Evolutionary conservation across 495 filamentous ascomycete species (phyloP), one percentile per base, ranked within the genome.

Genomic region (Xylaria longipes): DNA sequence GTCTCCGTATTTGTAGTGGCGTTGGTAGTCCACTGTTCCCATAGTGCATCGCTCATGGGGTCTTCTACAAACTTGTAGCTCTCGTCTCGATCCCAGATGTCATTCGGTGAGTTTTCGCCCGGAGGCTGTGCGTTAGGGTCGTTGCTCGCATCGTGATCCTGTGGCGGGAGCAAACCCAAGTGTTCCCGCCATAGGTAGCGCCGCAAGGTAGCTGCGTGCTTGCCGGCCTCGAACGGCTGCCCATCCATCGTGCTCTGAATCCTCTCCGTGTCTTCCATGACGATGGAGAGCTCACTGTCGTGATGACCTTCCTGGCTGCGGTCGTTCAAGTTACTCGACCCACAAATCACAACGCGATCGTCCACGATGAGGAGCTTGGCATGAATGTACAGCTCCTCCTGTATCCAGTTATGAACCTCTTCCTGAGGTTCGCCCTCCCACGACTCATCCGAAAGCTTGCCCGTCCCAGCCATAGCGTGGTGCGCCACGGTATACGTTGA

Each of bases 351-450:
- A 46, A 92, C 86, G 46, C 88, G 86, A 77, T 97, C 94, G 76
- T 97, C 94, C 17, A 90, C 93, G 72, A 97, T 97, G 70, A 93
- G 86, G 41, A 96, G 85, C 81, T 98, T 98, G 48, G 89, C 92
- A 77, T 99, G 95, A 46, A 97, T 88, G 73, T 98, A 99, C 1
- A 98, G 86, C 83, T 99, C 94, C 78, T 99, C 95, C 76, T 97
- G 95, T 60, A 97, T 89, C 82, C 97, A 93, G 73, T 96, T 94
- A 31, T 91, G 88, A 72, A 92, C 90, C 76, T 98, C 95, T 17
- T 86, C 86, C 69, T 94, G 87, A 1, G 77, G 70, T 9, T 91
- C 85, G 2, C 91, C 91, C 8, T 93, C 87, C 92, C 93, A 97
- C 5, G 78, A 57, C 75, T 94, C 93, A 12, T 94, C 89, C 1